Conservation (phyloP, 2,329 filamentous ascomycete species). For the Capronia coronata region DNA sequence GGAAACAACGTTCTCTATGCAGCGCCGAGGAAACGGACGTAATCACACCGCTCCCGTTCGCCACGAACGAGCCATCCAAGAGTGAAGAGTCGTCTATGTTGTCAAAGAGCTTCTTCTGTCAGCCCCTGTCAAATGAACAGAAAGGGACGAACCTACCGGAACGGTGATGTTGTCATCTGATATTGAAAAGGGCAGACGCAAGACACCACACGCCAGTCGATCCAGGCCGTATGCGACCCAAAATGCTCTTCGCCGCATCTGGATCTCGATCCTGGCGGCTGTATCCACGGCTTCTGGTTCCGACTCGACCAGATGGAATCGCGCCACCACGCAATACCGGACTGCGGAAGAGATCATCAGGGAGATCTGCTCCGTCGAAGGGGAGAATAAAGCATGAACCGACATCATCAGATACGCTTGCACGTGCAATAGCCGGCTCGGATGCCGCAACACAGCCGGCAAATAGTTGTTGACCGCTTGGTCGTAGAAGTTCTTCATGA, state of each 20-base stretch:
- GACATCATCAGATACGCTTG: constrained; percentile 10
- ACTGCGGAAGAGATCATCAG: constrained; percentile 7
- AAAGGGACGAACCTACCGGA: neutral
- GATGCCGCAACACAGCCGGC: constrained; percentile 2
- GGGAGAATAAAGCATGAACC: constrained; percentile 5
- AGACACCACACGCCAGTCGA: constrained; percentile 35
- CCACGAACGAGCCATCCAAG: neutral
- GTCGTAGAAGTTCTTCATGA: constrained; percentile 3
- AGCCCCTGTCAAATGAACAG: neutral
- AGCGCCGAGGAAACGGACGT: constrained; percentile 5
- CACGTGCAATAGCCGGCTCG: constrained; percentile 2
- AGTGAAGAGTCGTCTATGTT: constrained; percentile 2
- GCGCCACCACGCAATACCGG: constrained; percentile 6
- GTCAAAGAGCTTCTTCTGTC: constrained; percentile 1
- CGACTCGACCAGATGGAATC: constrained; percentile 5
- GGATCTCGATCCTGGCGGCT: constrained; percentile 5
- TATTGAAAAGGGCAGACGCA: constrained; percentile 26
- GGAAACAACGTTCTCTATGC: constrained; percentile 7
- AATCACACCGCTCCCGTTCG: neutral
- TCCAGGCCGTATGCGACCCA: constrained; percentile 32
- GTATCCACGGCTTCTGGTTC: constrained; percentile 4
- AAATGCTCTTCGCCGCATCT: constrained; percentile 30
- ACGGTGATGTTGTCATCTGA: constrained; percentile 8
- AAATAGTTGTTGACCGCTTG: constrained; percentile 8
- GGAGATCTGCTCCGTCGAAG: constrained; percentile 5